Conservation (phyloP, 352 stramenopile species). For the Phytophthora brassicae region DNA sequence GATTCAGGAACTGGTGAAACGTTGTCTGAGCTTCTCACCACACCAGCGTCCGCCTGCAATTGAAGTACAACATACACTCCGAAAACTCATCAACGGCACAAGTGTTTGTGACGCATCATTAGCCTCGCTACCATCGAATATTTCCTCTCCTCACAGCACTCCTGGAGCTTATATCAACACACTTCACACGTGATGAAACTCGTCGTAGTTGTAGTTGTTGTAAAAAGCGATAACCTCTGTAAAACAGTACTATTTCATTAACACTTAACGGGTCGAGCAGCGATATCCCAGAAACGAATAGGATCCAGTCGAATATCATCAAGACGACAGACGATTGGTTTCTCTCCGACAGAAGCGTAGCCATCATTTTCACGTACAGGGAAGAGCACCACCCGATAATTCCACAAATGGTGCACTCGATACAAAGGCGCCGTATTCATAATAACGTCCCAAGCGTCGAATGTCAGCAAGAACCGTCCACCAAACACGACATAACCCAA, state of each 20-base stretch:
- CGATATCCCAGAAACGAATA: slow-evolving; percentile 32
- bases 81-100: slow-evolving; percentile 39
- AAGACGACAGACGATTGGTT: slow-evolving; percentile 34
- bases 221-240: slow-evolving; percentile 26
- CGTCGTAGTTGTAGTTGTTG: slow-evolving; percentile 10
- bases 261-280: slow-evolving; percentile 27
- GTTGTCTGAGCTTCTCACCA: slow-evolving; percentile 51
- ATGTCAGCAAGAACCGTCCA: slow-evolving; percentile 25
- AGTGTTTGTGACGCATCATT: slow-evolving; percentile 30
- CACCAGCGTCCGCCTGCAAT: slow-evolving; percentile 35
- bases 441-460: slow-evolving; percentile 37
- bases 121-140: slow-evolving; percentile 31
- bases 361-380: slow-evolving; percentile 24
- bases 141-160: slow-evolving; percentile 32
- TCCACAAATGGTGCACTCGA: slow-evolving; percentile 32
- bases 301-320: slow-evolving; percentile 27
- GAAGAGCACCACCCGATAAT: slow-evolving; percentile 36
- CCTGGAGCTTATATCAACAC: slow-evolving; percentile 8
- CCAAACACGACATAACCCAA: slow-evolving; percentile 42
- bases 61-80: slow-evolving; percentile 44
- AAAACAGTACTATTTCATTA: slow-evolving; percentile 25
- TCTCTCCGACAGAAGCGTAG: slow-evolving; percentile 22
- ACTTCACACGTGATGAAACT: slow-evolving; percentile 23
- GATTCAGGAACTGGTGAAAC: slow-evolving; percentile 49
- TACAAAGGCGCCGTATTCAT: slow-evolving; percentile 18